A percentile compares a stretch with the other conserved stretches of the same genome.
These are phyloP conservation scores for Teunomyces funiuensis DNA, from an alignment of 805 yeast genomes.

Conservation along the genomic window DNA sequence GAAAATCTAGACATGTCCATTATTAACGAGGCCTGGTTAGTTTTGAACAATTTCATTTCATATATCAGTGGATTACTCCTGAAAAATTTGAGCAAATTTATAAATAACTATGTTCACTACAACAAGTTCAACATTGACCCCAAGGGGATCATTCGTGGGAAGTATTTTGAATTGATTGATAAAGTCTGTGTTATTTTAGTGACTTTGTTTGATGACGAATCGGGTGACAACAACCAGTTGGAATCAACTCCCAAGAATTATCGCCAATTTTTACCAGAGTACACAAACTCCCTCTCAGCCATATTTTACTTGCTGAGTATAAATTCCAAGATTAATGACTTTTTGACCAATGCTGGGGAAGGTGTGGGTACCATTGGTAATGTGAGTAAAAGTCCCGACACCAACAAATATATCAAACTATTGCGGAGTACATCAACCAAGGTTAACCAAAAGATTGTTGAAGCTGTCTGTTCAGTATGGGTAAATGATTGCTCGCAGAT, in stretches of 20 bases:
- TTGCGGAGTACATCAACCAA: slow-evolving; percentile 31
- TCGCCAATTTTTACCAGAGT: slow-evolving; percentile 36
- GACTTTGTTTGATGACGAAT: slow-evolving; percentile 28
- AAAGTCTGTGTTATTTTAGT: slow-evolving; percentile 26
- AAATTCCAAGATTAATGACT: slow-evolving; percentile 24
- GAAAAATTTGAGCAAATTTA: slow-evolving; percentile 32
- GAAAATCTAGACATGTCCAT: slow-evolving; percentile 43
- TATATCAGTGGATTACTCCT: slow-evolving; percentile 33
- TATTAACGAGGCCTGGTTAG: slow-evolving; percentile 45
- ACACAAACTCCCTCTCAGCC: slow-evolving; percentile 42
- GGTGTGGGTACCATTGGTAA: slow-evolving; percentile 35
- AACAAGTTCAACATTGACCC: slow-evolving; percentile 27
- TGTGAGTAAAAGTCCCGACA: slow-evolving; percentile 29
- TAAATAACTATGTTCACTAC: slow-evolving; percentile 39
- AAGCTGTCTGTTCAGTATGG: slow-evolving; percentile 45
- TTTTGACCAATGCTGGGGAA: slow-evolving; percentile 33
- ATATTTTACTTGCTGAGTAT: slow-evolving; percentile 34
- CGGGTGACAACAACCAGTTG: slow-evolving; percentile 29
- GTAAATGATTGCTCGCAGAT: slow-evolving; percentile 46
- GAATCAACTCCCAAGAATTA: slow-evolving; percentile 38
- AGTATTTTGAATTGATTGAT: slow-evolving; percentile 25
- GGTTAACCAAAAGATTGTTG: slow-evolving; percentile 39
- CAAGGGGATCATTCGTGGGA: slow-evolving; percentile 26
- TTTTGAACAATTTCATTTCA: slow-evolving; percentile 34
- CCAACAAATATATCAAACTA: slow-evolving; percentile 36